Base-by-base conservation (phyloP, 129 eudicot species). In the Flaveria linearis region DNA sequence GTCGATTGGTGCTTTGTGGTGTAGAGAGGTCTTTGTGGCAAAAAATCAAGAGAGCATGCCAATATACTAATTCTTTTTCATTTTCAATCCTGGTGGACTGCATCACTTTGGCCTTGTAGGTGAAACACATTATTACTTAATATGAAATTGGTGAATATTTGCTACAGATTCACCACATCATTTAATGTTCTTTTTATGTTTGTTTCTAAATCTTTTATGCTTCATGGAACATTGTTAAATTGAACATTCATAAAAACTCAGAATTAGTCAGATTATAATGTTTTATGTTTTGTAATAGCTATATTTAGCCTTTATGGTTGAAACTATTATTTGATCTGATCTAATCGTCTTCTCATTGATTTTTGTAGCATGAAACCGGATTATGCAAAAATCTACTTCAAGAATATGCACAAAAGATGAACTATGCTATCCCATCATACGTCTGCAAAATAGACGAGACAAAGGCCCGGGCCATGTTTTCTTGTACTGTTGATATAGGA, bases 331-430 rank as follows among this genome's bases (percentile, higher is more conserved):
- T 12, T 43, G 47, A 43, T 43, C 47, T 7, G 33, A 30, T 30
- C 36, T 30, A 3, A 30, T 3, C 4, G 47, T 43, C 12, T 43
- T 43, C 47, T 43, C 12, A 4, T 43, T 68, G 36, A 30, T 84
- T 71, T 82, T 86, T 47, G 33, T 73, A 95, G 97, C 97, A 95
- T 47, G 92, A 95, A 78, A 91, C 92, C 20, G 99, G 99, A 45
- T 74, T 95, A 86, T 89, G 96, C 89, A 95, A 95, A 69, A 95
- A 95, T 69, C 83, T 91, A 51, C 82, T 95, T 78, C 99, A 95
- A 83, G 99, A 91, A 77, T 95, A 91, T 66, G 93, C 99, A 49
- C 99, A 95, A 66, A 95, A 95, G 86, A 89, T 91, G 97, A 95
- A 91, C 82, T 91, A 81, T 75, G 99, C 96, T 6, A 85, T 91